Base-by-base conservation (phyloP, 1,284 basidiomycete genomes). In the Ustilago bromivora region DNA sequence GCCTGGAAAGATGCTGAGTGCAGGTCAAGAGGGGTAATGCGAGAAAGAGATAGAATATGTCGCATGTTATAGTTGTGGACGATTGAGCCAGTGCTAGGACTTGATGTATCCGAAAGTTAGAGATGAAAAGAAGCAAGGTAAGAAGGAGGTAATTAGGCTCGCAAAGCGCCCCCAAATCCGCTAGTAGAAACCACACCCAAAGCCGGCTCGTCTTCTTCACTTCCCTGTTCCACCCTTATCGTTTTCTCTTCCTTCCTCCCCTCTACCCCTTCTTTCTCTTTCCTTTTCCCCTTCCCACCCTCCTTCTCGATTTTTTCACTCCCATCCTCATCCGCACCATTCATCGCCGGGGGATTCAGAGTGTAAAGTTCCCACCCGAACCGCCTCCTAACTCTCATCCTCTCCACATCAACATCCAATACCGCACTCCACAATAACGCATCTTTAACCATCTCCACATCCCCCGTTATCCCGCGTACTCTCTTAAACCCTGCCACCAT, bases 401-500 rank as follows among this genome's bases (percentile, higher is more conserved):
- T 40, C 10, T 66, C 66, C 23, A 52, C 46, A 57, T 79, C 76
- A 17, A 84, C 75, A 23, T 82, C 80, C n/a, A 85, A 53, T 19
- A 78, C 70, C 0, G 32, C 35, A 60, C 80, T 80, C 28, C 61
- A 67, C 35, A 63, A 15, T 31, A 84, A 32, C 4, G 82, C 76
- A 35, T 79, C 72, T 28, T 64, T 66, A 5, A 85, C 63, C 56
- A 70, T 49, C 3, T 19, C 54, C 11, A 66, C 7, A 58, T 78
- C 72, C 4, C n/a, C 11, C 51, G 71, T 78, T 11, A 81, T 71
- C 12, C 17, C 40, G 32, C 66, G 63, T 0, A 85, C 77, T 7
- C 81, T 61, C 43, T 82, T 85, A 65, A 85, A 85, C 19, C 59
- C 63, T 0, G 78, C 70, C 0, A 85, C 56, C 2, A 78, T 64